Evolutionary conservation across 768 basidiomycete genomes (phyloP), one percentile per base, ranked within the genome.

Genomic region (Tephrocybe sp.): DNA sequence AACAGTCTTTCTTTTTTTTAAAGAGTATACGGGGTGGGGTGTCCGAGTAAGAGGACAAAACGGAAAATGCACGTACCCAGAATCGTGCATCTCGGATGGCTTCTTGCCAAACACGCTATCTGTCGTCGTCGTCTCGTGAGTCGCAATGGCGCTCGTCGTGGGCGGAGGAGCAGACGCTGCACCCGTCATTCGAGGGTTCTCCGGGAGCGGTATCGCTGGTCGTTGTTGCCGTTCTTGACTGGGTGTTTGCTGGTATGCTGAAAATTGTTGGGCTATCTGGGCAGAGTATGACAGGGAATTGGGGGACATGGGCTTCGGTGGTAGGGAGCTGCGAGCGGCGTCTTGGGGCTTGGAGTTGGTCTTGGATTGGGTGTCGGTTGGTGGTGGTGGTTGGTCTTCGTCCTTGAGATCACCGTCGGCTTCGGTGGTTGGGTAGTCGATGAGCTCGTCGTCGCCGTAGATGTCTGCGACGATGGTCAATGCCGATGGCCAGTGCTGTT

Each of bases 21-120:
- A n/a, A 49, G 22, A 19, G 24, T 9, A 44, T 38, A 38, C 29
- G 13, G 48, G 41, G 44, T 46, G 15, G 33, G 22, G 34, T 8
- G 2, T 36, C 40, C 47, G 21, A 50, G 38, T n/a, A n/a, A 29
- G 5, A n/a, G 5, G 4, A 31, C 25, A 47, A 51, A 41, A 61
- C n/a, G n/a, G 58, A 52, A 34, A 29, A 29, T 29, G 6, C 55
- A 57, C 88, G 85, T 77, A 90, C 88, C 88, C 88, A 75, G 83
- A 82, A 63, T 90, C 88, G 52, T 85, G 83, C 84, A 85, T 86
- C 64, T 89, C 86, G 16, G 80, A 80, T 8, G 82, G 82, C 55
- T 83, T 78, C 59, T 84, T 75, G 15, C 79, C 74, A 61, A 77
- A 76, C 12, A 80, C 71, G 40, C 69, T 72, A 46, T 75, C 69